phyloP scores from a whole-genome alignment of 2,329 filamentous ascomycete genomes.

The Arthrobotrys entomopaga region DNA sequence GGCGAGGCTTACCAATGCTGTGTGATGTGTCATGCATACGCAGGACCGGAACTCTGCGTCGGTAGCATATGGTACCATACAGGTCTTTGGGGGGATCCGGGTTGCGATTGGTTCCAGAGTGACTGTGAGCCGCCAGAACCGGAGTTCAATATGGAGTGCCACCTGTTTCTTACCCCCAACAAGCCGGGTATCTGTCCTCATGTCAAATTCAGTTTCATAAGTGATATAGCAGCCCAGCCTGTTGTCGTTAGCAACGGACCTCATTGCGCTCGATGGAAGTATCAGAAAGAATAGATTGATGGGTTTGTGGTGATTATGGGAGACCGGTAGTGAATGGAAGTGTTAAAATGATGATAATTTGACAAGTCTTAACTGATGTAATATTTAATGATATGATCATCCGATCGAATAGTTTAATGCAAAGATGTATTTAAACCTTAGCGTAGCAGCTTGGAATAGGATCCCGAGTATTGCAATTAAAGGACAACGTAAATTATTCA shows the following conservation, averaged over 20 bases:
- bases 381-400: no score
- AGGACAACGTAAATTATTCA: no score
- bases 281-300: neutral
- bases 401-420: no score
- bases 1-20: constrained; percentile 27
- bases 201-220: constrained; percentile 3
- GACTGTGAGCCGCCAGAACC: neutral
- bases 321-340: no score
- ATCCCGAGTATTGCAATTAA: no score
- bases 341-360: no score
- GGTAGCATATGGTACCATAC: constrained; percentile 14
- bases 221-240: neutral
- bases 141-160: constrained; percentile 8
- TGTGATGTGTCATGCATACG: constrained; percentile 21
- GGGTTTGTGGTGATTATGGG: no score
- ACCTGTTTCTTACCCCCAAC: constrained; percentile 4
- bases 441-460: no score
- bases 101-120: neutral
- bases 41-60: constrained; percentile 1
- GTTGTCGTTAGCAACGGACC: constrained; percentile 24
- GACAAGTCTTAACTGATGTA: no score
- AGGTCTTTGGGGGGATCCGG: neutral
- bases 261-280: constrained; percentile 20
- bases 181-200: constrained; percentile 6
- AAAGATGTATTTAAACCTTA: no score